These are phyloP conservation scores for Orbilia oligospora DNA, from an alignment of 2,329 filamentous ascomycete genomes.

Conservation along the genomic window DNA sequence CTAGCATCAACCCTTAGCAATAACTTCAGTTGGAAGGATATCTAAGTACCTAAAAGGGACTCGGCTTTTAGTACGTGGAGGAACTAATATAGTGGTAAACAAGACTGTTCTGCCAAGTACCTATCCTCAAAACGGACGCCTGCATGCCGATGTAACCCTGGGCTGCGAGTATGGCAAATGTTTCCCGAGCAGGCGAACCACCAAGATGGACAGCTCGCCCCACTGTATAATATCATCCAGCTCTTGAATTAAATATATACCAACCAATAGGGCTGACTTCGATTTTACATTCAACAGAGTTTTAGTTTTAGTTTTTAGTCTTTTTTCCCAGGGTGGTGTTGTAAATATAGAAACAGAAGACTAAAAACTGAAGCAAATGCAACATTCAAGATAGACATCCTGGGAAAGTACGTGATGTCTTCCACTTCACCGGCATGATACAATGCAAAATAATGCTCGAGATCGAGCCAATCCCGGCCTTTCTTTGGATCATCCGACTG, in stretches of 20 bases:
- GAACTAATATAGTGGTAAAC: background rate
- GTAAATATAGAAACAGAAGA: slow-evolving; percentile 49
- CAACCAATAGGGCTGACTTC: slow-evolving; percentile 37
- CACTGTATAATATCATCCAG: slow-evolving; percentile 4
- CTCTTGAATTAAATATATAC: background rate
- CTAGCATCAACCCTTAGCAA: background rate
- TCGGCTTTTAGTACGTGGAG: background rate
- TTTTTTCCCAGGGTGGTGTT: background rate
- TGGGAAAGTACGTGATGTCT: background rate
- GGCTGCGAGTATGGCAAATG: slow-evolving; percentile 29
- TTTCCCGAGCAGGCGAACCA: slow-evolving; percentile 6
- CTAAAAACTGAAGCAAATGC: slow-evolving; percentile 33
- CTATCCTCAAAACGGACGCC: slow-evolving; percentile 20
- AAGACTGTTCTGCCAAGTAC: slow-evolving; percentile 4
- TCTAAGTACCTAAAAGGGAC: background rate
- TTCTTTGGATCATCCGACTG: slow-evolving; percentile 17
- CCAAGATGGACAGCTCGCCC: slow-evolving; percentile 17
- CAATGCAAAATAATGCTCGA: background rate
- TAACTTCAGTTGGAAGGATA: slow-evolving; percentile 8
- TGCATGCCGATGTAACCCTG: slow-evolving; percentile 51
- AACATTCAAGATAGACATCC: slow-evolving; percentile 32
- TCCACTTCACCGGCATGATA: slow-evolving; percentile 25
- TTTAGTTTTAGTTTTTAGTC: background rate
- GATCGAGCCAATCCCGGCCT: slow-evolving; percentile 15
- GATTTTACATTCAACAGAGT: background rate